Percentiles rank a stretch among this genome's conserved stretches.
These are phyloP conservation scores for Naumovozyma castellii DNA, from an alignment of 805 yeast genomes.

Conservation along the genomic window DNA sequence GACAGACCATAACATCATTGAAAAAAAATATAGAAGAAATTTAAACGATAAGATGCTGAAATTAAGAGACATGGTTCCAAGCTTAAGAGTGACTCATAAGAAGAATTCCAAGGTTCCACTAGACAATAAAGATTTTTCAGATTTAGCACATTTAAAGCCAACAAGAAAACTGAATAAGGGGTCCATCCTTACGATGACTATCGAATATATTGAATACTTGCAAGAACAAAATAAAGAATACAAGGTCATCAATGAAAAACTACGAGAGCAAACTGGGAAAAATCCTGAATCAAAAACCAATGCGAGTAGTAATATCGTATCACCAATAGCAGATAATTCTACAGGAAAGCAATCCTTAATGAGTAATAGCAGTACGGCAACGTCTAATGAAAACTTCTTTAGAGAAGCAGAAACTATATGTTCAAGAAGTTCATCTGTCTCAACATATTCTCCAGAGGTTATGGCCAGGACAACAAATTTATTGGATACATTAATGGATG, in stretches of 20 bases:
- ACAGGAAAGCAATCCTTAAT: too few species aligned
- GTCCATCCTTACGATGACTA: conserved; percentile 62
- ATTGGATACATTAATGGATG: not conserved
- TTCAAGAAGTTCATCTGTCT: not conserved
- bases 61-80: conserved; percentile 58
- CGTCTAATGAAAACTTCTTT: too few species aligned
- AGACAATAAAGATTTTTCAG: conserved; percentile 47
- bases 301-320: too few species aligned
- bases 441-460: not conserved
- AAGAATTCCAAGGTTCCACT: conserved; percentile 39
- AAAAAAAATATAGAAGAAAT: conserved; percentile 61
- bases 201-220: conserved; percentile 68
- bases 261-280: conserved; percentile 27
- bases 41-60: conserved; percentile 58
- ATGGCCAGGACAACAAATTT: not conserved
- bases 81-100: conserved; percentile 41
- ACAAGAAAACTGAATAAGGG: conserved; percentile 74
- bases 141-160: conserved; percentile 66
- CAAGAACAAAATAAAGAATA: conserved; percentile 50
- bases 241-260: conserved; percentile 37
- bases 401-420: not conserved
- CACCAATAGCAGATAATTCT: too few species aligned
- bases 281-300: too few species aligned
- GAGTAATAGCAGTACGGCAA: too few species aligned
- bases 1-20: conserved; percentile 61